These are phyloP conservation scores for Isatis tinctoria DNA, from an alignment of 345 rosid genomes.

Conservation along the genomic window DNA sequence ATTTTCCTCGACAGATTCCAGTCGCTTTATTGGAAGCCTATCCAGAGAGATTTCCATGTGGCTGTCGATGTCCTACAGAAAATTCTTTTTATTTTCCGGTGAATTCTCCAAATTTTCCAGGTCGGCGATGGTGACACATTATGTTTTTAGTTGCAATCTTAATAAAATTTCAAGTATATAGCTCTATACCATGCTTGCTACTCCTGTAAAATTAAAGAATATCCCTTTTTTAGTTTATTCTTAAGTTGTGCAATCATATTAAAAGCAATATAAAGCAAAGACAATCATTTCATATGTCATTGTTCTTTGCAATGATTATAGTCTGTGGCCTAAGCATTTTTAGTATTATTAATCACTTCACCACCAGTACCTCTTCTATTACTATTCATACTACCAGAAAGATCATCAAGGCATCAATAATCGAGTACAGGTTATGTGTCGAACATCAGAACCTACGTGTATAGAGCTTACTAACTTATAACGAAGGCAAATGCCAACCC, in stretches of 20 bases:
- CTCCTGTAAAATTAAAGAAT: neutral
- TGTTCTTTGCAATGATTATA: constrained; percentile 21
- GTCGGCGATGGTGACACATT: constrained; percentile 13
- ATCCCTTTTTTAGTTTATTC: neutral
- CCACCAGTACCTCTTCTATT: neutral
- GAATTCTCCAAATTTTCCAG: neutral
- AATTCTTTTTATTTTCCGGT: neutral
- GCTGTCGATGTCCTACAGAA: constrained; percentile 42
- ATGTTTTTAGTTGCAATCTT: too few relatives aligned
- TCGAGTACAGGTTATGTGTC: neutral
- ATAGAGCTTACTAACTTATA: neutral
- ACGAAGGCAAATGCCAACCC: neutral
- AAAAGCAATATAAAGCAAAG: constrained; percentile 26
- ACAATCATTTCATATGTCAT: constrained; percentile 3
- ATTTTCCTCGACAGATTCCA: constrained; percentile 74
- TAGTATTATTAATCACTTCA: neutral
- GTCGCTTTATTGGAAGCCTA: constrained; percentile 76
- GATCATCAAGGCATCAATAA: neutral
- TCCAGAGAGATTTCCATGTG: constrained; percentile 69
- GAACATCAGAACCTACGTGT: constrained; percentile 14
- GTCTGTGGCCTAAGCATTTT: constrained; percentile 21
- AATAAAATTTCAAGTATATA: neutral
- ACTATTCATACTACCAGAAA: constrained; percentile 10
- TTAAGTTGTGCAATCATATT: constrained; percentile 12
- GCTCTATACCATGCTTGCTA: neutral